Base-by-base conservation (phyloP, 208 protist genomes). In the Willaertia magna region DNA sequence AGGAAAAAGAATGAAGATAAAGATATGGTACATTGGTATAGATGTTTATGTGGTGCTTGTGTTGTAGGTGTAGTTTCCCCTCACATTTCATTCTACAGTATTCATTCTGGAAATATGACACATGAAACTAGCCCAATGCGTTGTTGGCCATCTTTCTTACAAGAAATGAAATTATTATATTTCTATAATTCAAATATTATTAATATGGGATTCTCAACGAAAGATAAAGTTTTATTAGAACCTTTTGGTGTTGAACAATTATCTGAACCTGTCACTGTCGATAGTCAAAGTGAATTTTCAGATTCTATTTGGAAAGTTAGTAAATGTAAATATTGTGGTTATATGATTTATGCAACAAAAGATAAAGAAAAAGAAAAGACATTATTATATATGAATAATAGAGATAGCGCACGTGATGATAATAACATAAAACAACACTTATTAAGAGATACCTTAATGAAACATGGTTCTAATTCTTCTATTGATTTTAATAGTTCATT, bases 271-370 rank as follows among this genome's bases (percentile, higher is more conserved):
- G 26, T 46, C 12, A 26, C 74, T 9, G 49, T 22, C 20, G 74
- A 78, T 44, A 46, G 44, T 26, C 11, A 44, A 30, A 16, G 34
- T 44, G 76, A 81, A 7, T 30, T 51, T 51, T 7, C 6, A 14
- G 44, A 47, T 40, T 18, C 44, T 40, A 46, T 51, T 34, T 81
- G 76, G 76, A 47, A 51, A 11, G n/a, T 81, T 20, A 47, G 51
- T 43, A 81, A 81, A 14, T 81, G 76, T 51, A 81, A 81, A 51
- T 81, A 81, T 51, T 81, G 76, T 51, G 40, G 43, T 40, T 81
- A 39, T 18, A 52, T 81, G 43, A 26, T 81, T 40, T 81, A 40
- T 81, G 76, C 76, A n/a, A 81, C 20, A 30, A 81, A 81, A 18
- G 55, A 67, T 67, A 81, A 81, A 20, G 44, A 47, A n/a, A n/a